A percentile compares a stretch with the other conserved stretches of the same genome.
Evolutionary conservation across 2,329 filamentous ascomycete genomes (phyloP).

Genomic region (Albophoma yamanashiensis): DNA sequence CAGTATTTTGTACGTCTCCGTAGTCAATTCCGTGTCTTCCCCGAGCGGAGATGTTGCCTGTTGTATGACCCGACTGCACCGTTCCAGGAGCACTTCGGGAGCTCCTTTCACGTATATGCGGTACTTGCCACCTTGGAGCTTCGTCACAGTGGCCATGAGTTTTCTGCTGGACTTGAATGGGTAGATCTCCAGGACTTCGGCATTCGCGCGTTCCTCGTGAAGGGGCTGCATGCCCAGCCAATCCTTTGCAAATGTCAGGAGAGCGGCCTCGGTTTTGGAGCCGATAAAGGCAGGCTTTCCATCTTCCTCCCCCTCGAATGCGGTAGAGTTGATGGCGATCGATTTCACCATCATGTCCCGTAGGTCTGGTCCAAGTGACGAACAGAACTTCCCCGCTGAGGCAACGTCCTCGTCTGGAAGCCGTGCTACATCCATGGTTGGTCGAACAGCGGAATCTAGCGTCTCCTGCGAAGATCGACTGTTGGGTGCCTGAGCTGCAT

Average conservation of each 20-base stretch:
- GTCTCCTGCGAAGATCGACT: conserved; percentile 9
- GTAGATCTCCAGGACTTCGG: conserved; percentile 33
- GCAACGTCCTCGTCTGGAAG: background rate
- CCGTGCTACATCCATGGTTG: conserved; percentile 2
- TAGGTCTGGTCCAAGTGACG: conserved; percentile 9
- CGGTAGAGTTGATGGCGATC: conserved; percentile 44
- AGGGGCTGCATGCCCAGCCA: conserved; percentile 36
- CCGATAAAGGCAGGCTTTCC: conserved; percentile 34
- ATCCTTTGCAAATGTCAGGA: conserved; percentile 36
- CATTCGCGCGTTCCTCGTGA: conserved; percentile 30
- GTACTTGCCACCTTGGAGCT: conserved; percentile 27
- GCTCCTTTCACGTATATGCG: conserved; percentile 44
- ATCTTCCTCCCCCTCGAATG: conserved; percentile 37
- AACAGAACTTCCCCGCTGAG: conserved; percentile 7
- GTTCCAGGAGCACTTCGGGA: conserved; percentile 39
- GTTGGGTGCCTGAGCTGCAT: background rate
- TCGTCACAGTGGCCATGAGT: conserved; percentile 43
- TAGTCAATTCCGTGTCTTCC: conserved; percentile 25
- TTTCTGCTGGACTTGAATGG: conserved; percentile 42
- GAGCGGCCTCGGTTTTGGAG: conserved; percentile 43
- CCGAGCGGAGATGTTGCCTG: background rate
- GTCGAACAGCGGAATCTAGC: conserved; percentile 15
- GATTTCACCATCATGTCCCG: conserved; percentile 29
- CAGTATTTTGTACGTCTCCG: background rate
- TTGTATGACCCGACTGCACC: conserved; percentile 15